These are phyloP conservation scores for Globisporangium uncinulatum DNA, from an alignment of 352 stramenopile species.

Conservation along the genomic window DNA sequence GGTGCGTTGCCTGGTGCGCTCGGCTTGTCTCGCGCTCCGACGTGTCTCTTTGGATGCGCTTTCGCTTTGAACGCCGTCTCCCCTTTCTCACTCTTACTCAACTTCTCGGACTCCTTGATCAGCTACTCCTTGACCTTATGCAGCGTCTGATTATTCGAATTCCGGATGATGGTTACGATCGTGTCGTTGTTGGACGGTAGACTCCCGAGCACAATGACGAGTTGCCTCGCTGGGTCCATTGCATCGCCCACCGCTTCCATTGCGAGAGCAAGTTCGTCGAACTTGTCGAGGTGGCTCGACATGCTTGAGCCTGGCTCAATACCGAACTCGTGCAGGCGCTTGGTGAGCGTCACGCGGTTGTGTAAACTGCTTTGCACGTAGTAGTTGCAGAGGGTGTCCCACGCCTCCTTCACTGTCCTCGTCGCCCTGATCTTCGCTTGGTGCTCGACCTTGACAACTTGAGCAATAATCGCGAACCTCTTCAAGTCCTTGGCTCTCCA, in stretches of 20 bases:
- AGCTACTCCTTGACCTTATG: not conserved
- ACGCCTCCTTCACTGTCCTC: slow-evolving; percentile 11
- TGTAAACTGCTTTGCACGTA: slow-evolving; percentile 23
- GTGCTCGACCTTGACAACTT: slow-evolving; percentile 12
- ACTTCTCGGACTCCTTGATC: slow-evolving; percentile 1
- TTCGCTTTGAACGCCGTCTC: not conserved
- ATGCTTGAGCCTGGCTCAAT: slow-evolving; percentile 6
- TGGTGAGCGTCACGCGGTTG: slow-evolving; percentile 20
- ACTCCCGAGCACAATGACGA: slow-evolving; percentile 21
- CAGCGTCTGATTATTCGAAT: not conserved
- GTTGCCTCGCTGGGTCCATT: slow-evolving; percentile 17
- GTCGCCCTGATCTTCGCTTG: slow-evolving; percentile 15
- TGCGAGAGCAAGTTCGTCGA: slow-evolving; percentile 19
- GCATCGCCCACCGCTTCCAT: slow-evolving; percentile 20
- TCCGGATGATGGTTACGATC: not conserved
- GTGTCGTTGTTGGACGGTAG: slow-evolving; percentile 18
- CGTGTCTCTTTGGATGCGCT: not conserved
- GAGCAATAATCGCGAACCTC: slow-evolving; percentile 20
- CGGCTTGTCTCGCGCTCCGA: not conserved
- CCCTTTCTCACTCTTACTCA: not conserved
- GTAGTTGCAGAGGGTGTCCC: slow-evolving; percentile 12
- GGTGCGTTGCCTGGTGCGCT: not conserved
- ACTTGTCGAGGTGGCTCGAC: slow-evolving; percentile 13
- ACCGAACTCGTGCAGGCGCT: slow-evolving; percentile 19
- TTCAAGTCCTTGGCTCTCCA: slow-evolving; percentile 19